phyloP scores from a whole-genome alignment of 208 protist genomes.

The Kentomonas sorsogonicus region DNA sequence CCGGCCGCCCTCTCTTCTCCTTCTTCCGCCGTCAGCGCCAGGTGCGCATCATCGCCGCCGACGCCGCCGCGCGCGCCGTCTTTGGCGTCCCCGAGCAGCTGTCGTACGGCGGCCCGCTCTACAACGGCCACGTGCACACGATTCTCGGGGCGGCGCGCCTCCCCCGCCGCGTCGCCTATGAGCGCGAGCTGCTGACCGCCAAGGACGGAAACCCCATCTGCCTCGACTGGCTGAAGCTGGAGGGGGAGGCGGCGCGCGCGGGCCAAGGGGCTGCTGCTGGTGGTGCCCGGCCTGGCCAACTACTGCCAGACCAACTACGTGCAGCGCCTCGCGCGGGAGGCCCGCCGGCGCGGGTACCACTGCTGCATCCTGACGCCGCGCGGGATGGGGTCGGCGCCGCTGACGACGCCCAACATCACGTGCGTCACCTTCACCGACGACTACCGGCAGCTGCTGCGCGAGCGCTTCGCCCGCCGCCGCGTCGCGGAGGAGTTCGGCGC shows the following conservation, averaged over 20 bases:
- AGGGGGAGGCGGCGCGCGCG: background rate
- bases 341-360: slow-evolving; percentile 19
- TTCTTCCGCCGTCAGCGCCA: slow-evolving; percentile 18
- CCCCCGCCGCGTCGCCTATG: slow-evolving; percentile 8
- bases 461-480: slow-evolving; percentile 4
- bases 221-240: slow-evolving; percentile 25
- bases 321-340: slow-evolving; percentile 8
- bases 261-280: slow-evolving; percentile 23
- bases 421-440: slow-evolving; percentile 22
- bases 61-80: slow-evolving; percentile 13
- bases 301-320: slow-evolving; percentile 23
- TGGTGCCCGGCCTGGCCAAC: slow-evolving; percentile 27
- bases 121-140: slow-evolving; percentile 33
- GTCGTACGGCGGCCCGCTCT: slow-evolving; percentile 30
- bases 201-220: slow-evolving; percentile 33
- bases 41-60: slow-evolving; percentile 23
- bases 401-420: slow-evolving; percentile 20
- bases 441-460: slow-evolving; percentile 7
- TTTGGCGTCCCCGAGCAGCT: slow-evolving; percentile 19
- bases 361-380: slow-evolving; percentile 28
- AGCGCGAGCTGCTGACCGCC: slow-evolving; percentile 20
- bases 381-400: slow-evolving; percentile 23
- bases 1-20: slow-evolving; percentile 17
- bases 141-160: slow-evolving; percentile 17
- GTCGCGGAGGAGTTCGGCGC: slow-evolving; percentile 5